Conservation (phyloP, 2,329 filamentous ascomycete species). For the Hypomyces perniciosus region DNA sequence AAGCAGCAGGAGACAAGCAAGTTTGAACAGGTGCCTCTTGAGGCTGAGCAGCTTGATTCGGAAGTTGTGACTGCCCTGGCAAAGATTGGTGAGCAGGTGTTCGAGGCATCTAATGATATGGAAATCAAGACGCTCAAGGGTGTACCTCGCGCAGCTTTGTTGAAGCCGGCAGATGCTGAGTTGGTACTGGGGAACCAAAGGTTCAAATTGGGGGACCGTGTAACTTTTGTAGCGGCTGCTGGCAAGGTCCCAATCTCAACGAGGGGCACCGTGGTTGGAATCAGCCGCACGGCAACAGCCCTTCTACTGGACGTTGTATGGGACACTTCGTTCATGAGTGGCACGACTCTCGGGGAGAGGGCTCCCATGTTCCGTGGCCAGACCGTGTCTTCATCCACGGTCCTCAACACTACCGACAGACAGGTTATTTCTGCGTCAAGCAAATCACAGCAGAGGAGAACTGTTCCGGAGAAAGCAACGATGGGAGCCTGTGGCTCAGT, state of each 20-base stretch:
- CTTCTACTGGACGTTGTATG: constrained; percentile 88
- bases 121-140: constrained; percentile 66
- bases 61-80: constrained; percentile 80
- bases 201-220: constrained; percentile 80
- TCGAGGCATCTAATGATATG: constrained; percentile 44
- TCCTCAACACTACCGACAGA: constrained; percentile 77
- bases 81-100: constrained; percentile 60
- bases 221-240: constrained; percentile 87
- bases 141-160: constrained; percentile 77
- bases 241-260: constrained; percentile 93
- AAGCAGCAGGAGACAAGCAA: constrained; percentile 87
- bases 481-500: constrained; percentile 50
- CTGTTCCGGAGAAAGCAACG: constrained; percentile 40
- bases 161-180: constrained; percentile 95
- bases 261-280: constrained; percentile 87
- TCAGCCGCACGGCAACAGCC: constrained; percentile 79
- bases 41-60: constrained; percentile 93
- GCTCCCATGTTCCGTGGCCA: constrained; percentile 92
- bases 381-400: constrained; percentile 80
- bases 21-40: constrained; percentile 91
- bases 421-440: constrained; percentile 69
- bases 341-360: constrained; percentile 82
- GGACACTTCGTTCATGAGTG: constrained; percentile 94
- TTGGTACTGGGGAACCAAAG: constrained; percentile 80
- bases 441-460: constrained; percentile 44